Conservation (phyloP, 1,139 yeast species). For the Pichia sp. region DNA sequence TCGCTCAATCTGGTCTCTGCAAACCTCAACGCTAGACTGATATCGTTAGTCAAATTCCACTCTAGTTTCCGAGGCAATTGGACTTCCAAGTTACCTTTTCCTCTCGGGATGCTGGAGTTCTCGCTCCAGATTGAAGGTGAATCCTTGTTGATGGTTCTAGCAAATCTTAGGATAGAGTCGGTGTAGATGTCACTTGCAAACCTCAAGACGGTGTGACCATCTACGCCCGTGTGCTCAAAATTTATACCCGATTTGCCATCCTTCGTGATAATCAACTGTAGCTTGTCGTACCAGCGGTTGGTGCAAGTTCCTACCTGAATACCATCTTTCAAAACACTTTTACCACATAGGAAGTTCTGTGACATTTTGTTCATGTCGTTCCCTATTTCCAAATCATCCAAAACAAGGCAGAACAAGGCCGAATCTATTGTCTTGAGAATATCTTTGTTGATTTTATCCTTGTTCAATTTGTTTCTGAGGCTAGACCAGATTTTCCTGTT, state of each 20-base stretch:
- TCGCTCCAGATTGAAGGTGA: constrained; percentile 73
- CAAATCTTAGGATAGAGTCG: constrained; percentile 83
- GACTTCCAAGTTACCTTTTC: not conserved
- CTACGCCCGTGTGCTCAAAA: constrained; percentile 94
- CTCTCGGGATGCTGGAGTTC: not conserved
- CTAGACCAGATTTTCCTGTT: constrained; percentile 82
- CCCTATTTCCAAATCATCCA: constrained; percentile 67
- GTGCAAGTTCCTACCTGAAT: constrained; percentile 92
- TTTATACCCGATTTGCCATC: constrained; percentile 92
- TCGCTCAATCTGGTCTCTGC: constrained; percentile 89
- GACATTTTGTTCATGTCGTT: constrained; percentile 65
- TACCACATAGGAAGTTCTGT: constrained; percentile 82
- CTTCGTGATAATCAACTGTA: constrained; percentile 83
- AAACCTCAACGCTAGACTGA: constrained; percentile 76
- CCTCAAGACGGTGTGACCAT: constrained; percentile 87
- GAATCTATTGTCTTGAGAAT: constrained; percentile 72
- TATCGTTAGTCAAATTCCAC: constrained; percentile 78
- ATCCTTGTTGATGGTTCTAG: constrained; percentile 73
- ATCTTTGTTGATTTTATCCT: constrained; percentile 55
- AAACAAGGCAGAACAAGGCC: constrained; percentile 74
- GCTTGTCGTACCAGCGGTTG: constrained; percentile 90
- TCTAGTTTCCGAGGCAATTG: constrained; percentile 70
- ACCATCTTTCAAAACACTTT: constrained; percentile 73
- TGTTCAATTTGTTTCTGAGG: constrained; percentile 51
- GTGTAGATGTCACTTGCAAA: constrained; percentile 89